Percentiles rank a stretch among this genome's conserved stretches.
phyloP scores from a whole-genome alignment of 495 filamentous ascomycete species.

The Filosporella fistucella region DNA sequence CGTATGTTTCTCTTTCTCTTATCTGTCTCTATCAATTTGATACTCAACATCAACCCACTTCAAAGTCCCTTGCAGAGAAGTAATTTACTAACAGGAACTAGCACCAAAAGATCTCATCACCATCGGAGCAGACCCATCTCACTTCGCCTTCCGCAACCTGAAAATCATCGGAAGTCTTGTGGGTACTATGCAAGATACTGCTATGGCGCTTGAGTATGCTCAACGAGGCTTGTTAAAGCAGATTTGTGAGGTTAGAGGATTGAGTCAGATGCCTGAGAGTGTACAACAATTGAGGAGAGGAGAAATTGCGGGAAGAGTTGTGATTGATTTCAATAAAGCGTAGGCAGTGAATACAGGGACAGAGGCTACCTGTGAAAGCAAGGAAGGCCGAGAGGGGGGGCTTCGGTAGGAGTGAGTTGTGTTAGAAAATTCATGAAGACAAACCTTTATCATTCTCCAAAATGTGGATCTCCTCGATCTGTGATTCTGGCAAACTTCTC shows the following conservation, averaged over 20 bases:
- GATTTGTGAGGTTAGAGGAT: conserved; percentile 7
- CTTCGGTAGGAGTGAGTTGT: no score
- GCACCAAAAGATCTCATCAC: conserved; percentile 5
- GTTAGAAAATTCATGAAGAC: no score
- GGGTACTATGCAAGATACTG: conserved; percentile 10
- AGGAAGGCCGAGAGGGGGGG: no score
- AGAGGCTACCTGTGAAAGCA: no score
- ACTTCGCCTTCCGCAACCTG: conserved; percentile 11
- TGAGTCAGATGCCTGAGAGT: conserved; percentile 6
- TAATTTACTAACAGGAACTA: no score
- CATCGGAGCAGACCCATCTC: conserved; percentile 7
- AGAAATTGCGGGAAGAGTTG: conserved; percentile 13
- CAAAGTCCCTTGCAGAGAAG: no score
- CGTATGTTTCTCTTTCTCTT: conserved; percentile 4
- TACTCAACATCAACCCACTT: no score
- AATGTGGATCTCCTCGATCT: no score
- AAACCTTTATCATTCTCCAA: no score
- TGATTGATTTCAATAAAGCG: conserved; percentile 6
- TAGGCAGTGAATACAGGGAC: no score
- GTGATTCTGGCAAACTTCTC: no score
- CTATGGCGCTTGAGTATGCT: conserved; percentile 17
- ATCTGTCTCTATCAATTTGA: not conserved
- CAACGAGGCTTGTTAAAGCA: conserved; percentile 8
- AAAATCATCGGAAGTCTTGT: conserved; percentile 14
- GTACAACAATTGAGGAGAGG: conserved; percentile 14